Evolutionary conservation across 1,284 basidiomycete species (phyloP).

Genomic region (Tilletiopsis washingtonensis): DNA sequence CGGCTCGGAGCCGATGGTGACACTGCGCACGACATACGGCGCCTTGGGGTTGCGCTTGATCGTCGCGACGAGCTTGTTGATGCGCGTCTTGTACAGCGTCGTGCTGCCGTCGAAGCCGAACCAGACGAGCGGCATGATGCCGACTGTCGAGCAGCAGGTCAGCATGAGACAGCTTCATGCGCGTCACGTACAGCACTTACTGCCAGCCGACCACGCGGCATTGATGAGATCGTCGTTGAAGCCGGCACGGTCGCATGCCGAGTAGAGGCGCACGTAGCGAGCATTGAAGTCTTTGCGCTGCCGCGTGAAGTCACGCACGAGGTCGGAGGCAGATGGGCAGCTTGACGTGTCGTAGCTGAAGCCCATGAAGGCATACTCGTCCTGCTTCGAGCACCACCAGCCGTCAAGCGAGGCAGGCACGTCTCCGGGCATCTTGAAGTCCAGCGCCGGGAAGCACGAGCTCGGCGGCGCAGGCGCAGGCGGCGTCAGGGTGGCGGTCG

Average conservation of each 20-base stretch:
- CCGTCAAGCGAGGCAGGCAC: constrained; percentile 7
- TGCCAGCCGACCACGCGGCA: constrained; percentile 62
- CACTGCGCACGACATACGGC: constrained; percentile 59
- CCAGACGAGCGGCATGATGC: constrained; percentile 68
- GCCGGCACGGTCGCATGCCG: constrained; percentile 55
- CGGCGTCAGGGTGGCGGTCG: too few relatives aligned
- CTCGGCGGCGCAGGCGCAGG: too few relatives aligned
- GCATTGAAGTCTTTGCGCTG: constrained; percentile 58
- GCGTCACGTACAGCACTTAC: too few relatives aligned
- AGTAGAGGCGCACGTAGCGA: constrained; percentile 66
- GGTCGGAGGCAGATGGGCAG: constrained; percentile 33
- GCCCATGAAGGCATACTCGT: constrained; percentile 19
- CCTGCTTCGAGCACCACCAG: constrained; percentile 14
- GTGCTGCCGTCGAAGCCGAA: constrained; percentile 54
- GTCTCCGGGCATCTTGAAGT: constrained; percentile 12
- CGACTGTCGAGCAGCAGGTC: too few relatives aligned
- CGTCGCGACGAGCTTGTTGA: constrained; percentile 47
- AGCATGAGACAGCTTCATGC: too few relatives aligned
- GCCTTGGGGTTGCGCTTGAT: constrained; percentile 61
- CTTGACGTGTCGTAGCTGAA: constrained; percentile 6
- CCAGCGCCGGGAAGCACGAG: constrained; percentile 14
- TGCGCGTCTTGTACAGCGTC: constrained; percentile 55
- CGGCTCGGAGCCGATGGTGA: constrained; percentile 69
- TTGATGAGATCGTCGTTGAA: constrained; percentile 58
- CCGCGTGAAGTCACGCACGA: constrained; percentile 59